phyloP scores from a whole-genome alignment of 371 early-diverging fungal genomes.

The Lichtheimia ramosa region DNA sequence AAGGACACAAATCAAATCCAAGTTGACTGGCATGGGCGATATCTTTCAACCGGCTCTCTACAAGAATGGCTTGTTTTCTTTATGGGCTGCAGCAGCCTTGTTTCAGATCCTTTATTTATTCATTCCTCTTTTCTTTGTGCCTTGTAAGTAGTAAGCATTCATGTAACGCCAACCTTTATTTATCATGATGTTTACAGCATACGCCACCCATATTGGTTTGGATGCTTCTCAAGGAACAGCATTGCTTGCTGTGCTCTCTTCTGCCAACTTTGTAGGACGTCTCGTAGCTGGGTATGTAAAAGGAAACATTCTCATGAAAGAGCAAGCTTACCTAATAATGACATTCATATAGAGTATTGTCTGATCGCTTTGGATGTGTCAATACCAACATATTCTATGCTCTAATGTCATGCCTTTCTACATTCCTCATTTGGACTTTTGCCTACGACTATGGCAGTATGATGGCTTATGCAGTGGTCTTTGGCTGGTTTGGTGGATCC shows the following conservation, averaged over 20 bases:
- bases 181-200: constrained; percentile 10
- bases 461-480: constrained; percentile 18
- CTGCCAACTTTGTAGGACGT: constrained; percentile 33
- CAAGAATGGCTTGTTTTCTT: constrained; percentile 28
- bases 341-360: constrained; percentile 22
- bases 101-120: constrained; percentile 31
- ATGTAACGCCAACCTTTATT: not conserved
- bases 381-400: constrained; percentile 15
- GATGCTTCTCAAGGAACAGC: constrained; percentile 28
- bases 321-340: no score
- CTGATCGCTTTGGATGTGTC: constrained; percentile 12
- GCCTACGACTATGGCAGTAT: constrained; percentile 15
- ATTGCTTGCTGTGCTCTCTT: constrained; percentile 32
- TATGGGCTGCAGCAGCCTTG: constrained; percentile 31
- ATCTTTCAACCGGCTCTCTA: constrained; percentile 30
- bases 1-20: not conserved
- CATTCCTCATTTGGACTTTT: constrained; percentile 14
- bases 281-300: constrained; percentile 23
- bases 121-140: constrained; percentile 35
- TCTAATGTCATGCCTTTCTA: not conserved
- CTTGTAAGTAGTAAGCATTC: constrained; percentile 17
- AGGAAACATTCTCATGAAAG: no score
- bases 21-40: constrained; percentile 12
- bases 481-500: constrained; percentile 21
- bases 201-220: constrained; percentile 31